Percentiles rank a stretch among this genome's conserved stretches.
Conservation (phyloP, 257 asterid species). For the Prunella vulgaris region DNA sequence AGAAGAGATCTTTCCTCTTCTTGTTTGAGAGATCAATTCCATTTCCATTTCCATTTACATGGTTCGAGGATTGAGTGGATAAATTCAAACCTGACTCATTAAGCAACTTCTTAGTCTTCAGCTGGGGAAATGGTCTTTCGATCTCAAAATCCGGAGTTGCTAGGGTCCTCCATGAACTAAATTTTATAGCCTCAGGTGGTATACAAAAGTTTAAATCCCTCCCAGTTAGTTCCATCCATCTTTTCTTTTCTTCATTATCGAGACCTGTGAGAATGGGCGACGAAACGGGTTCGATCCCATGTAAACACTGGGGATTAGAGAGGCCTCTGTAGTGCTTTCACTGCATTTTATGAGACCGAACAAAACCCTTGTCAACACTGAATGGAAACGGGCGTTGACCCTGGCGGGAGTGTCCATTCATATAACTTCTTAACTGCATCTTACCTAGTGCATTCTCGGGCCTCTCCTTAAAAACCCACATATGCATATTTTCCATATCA, state of each 20-base stretch:
- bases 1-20: conserved; percentile 44
- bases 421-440: conserved; percentile 57
- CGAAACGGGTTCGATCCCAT: conserved; percentile 45
- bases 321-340: conserved; percentile 49
- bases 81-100: conserved; percentile 45
- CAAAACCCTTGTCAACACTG: conserved; percentile 47
- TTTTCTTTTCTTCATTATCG: conserved; percentile 50
- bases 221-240: conserved; percentile 50
- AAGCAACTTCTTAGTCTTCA: conserved; percentile 41
- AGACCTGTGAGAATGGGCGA: conserved; percentile 38
- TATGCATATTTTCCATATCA: conserved; percentile 55
- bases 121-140: conserved; percentile 32
- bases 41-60: conserved; percentile 38
- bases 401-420: conserved; percentile 51
- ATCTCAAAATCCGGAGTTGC: conserved; percentile 54
- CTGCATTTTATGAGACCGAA: conserved; percentile 54
- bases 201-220: conserved; percentile 43
- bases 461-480: conserved; percentile 58
- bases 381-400: conserved; percentile 55
- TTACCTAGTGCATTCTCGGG: conserved; percentile 56
- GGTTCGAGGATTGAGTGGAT: conserved; percentile 33
- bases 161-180: conserved; percentile 50
- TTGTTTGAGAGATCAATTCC: conserved; percentile 42
- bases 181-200: conserved; percentile 53
- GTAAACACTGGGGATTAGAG: conserved; percentile 56